phyloP scores from a whole-genome alignment of 768 basidiomycete species.

The Boletus eberwhitei region DNA sequence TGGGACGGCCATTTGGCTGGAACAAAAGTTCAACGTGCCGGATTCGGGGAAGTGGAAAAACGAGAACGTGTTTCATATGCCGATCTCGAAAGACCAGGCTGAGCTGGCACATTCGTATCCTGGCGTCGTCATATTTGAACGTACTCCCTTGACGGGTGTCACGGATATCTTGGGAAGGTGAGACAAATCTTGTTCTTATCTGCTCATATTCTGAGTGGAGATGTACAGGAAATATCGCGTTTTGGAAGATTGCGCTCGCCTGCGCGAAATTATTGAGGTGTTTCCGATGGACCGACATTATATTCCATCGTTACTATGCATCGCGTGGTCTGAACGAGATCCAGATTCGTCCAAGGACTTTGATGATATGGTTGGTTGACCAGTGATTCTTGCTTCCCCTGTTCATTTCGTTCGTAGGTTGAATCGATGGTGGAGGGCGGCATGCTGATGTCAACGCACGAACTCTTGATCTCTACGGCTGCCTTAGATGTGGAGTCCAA shows the following conservation, averaged over 20 bases:
- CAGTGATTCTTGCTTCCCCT: neutral
- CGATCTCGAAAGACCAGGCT: constrained; percentile 23
- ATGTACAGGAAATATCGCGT: constrained; percentile 59
- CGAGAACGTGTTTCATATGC: constrained; percentile 61
- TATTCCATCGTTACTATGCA: constrained; percentile 55
- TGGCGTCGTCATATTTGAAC: constrained; percentile 73
- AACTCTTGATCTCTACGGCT: constrained; percentile 49
- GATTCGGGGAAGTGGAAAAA: constrained; percentile 59
- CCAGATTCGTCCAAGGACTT: constrained; percentile 48
- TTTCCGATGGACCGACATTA: constrained; percentile 58
- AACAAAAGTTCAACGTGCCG: constrained; percentile 71
- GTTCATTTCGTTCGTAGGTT: constrained; percentile 37
- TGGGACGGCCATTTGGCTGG: constrained; percentile 76
- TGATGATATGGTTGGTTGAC: constrained; percentile 52
- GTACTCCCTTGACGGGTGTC: constrained; percentile 61
- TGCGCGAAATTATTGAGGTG: constrained; percentile 58
- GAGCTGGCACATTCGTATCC: constrained; percentile 39
- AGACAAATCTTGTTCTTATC: constrained; percentile 8
- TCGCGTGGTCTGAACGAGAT: constrained; percentile 56
- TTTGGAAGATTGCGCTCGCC: constrained; percentile 67
- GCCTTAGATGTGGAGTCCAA: constrained; percentile 58
- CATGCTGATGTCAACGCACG: constrained; percentile 37
- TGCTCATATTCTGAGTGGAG: neutral
- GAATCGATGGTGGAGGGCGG: constrained; percentile 45
- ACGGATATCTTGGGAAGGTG: constrained; percentile 68